phyloP scores from a whole-genome alignment of 768 basidiomycete genomes.

The Lentinula sp. region DNA sequence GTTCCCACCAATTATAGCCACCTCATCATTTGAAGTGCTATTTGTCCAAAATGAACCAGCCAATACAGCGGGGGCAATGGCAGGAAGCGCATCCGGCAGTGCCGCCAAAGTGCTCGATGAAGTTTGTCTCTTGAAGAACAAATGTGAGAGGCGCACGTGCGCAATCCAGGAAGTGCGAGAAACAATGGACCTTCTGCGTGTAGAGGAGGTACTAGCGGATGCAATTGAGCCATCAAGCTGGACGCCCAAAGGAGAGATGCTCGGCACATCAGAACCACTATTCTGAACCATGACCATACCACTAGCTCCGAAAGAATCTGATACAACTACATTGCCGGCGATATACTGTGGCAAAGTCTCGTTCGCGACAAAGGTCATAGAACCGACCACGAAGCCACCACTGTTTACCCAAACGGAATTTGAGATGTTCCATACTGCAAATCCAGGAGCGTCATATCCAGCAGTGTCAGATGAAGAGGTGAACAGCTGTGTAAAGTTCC shows the following conservation, averaged over 20 bases:
- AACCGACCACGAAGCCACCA: constrained; percentile 70
- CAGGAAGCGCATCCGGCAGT: constrained; percentile 50
- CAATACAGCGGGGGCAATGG: constrained; percentile 75
- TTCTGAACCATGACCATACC: constrained; percentile 80
- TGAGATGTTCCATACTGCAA: constrained; percentile 69
- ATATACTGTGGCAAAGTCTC: constrained; percentile 59
- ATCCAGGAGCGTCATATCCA: constrained; percentile 45
- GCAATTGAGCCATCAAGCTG: constrained; percentile 40
- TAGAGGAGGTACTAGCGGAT: constrained; percentile 22
- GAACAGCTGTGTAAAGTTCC: constrained; percentile 62
- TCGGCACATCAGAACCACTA: constrained; percentile 46
- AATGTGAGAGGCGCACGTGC: constrained; percentile 32
- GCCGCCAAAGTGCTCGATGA: constrained; percentile 32
- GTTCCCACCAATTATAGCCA: constrained; percentile 85
- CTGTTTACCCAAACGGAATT: constrained; percentile 62
- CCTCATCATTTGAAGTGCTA: constrained; percentile 50
- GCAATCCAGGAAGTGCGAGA: constrained; percentile 39
- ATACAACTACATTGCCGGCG: constrained; percentile 58
- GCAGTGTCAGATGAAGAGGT: constrained; percentile 23
- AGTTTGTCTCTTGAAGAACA: constrained; percentile 50
- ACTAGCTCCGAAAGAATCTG: constrained; percentile 62
- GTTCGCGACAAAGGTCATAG: constrained; percentile 65
- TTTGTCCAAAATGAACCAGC: constrained; percentile 91
- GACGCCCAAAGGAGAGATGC: constrained; percentile 55
- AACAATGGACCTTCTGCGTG: constrained; percentile 32